These are phyloP conservation scores for Pezicula carpinea DNA, from an alignment of 2,329 filamentous ascomycete genomes.

Conservation along the genomic window DNA sequence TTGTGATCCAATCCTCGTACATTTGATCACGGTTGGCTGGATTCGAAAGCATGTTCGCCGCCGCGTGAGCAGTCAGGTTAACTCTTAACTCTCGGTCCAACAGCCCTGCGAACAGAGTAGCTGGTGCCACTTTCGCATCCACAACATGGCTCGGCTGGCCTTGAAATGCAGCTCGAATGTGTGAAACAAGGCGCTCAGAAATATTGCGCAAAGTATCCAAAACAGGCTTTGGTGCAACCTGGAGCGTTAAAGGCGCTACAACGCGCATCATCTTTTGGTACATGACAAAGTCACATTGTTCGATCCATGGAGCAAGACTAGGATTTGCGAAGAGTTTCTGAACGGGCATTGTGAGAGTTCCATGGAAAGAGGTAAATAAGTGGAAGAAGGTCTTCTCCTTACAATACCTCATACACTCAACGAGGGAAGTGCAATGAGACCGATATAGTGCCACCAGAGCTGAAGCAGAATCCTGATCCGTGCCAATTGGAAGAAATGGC, in stretches of 20 bases:
- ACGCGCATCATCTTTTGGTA: conserved; percentile 97
- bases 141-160: conserved; percentile 82
- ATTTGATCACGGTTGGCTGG: conserved; percentile 89
- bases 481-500: conserved; percentile 72
- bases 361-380: conserved; percentile 90
- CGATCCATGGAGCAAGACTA: conserved; percentile 84
- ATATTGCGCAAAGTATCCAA: conserved; percentile 85
- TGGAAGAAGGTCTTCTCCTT: conserved; percentile 97
- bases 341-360: conserved; percentile 92
- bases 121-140: conserved; percentile 81
- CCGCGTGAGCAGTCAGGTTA: conserved; percentile 89
- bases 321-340: conserved; percentile 85
- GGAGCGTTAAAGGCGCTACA: conserved; percentile 79
- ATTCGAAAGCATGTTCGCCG: conserved; percentile 86
- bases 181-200: conserved; percentile 71
- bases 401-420: conserved; percentile 93
- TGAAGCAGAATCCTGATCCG: conserved; percentile 81
- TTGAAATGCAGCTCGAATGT: conserved; percentile 82
- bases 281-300: conserved; percentile 90
- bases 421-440: conserved; percentile 89
- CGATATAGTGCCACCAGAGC: conserved; percentile 84
- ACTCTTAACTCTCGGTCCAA: conserved; percentile 84
- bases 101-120: conserved; percentile 81
- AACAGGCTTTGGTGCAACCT: conserved; percentile 85
- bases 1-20: conserved; percentile 84